Conservation (phyloP, 1,284 basidiomycete species). For the Blastosporella zonata region DNA sequence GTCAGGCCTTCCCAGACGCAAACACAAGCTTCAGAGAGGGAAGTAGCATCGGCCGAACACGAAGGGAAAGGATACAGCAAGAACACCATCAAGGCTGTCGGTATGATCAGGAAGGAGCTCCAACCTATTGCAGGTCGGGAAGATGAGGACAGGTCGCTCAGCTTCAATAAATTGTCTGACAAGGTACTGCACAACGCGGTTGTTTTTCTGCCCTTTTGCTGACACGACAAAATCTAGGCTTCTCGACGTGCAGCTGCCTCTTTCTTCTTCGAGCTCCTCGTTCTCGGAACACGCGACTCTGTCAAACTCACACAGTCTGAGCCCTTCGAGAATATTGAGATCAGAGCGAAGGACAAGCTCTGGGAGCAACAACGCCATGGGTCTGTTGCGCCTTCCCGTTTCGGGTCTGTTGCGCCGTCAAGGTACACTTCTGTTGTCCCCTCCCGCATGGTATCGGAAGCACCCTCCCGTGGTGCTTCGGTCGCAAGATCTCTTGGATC, state of each 20-base stretch:
- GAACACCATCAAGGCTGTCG: conserved; percentile 88
- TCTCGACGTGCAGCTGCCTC: conserved; percentile 88
- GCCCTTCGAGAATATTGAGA: conserved; percentile 84
- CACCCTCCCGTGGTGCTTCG: conserved; percentile 26
- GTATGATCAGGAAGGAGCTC: conserved; percentile 78
- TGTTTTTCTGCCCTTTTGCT: neutral
- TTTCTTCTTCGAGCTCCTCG: conserved; percentile 97
- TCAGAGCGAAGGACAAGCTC: conserved; percentile 80
- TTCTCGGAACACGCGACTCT: conserved; percentile 90
- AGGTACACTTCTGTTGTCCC: conserved; percentile 21
- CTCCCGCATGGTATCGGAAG: conserved; percentile 21
- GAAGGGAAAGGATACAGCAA: conserved; percentile 80
- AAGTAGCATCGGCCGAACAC: conserved; percentile 37
- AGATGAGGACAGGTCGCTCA: conserved; percentile 56
- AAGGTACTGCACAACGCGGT: conserved; percentile 48
- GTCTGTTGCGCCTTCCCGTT: conserved; percentile 39
- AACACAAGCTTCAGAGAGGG: conserved; percentile 36
- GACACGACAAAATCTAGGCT: conserved; percentile 45
- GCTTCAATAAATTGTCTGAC: conserved; percentile 71
- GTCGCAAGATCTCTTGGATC: conserved; percentile 31
- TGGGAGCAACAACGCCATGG: conserved; percentile 69
- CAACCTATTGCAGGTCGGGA: conserved; percentile 50
- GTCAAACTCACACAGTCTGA: conserved; percentile 74
- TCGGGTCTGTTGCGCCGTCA: conserved; percentile 24
- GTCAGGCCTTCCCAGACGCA: conserved; percentile 48